Base-by-base conservation (phyloP, 495 filamentous ascomycete genomes). In the Oidiodendron maius region DNA sequence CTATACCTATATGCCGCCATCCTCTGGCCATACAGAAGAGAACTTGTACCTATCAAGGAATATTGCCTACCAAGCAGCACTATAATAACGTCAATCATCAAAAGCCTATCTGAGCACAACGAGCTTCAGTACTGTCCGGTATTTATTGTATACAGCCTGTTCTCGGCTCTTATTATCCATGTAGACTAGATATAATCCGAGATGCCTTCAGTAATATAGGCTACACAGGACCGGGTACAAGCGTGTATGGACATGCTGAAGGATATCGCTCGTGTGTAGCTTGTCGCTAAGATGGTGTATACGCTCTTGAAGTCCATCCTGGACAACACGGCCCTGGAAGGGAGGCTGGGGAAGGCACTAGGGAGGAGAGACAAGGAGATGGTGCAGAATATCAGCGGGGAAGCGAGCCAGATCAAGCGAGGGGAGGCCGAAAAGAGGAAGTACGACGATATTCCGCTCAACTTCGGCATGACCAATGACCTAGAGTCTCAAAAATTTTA, bases 131-230 rank as follows among this genome's bases (percentile, higher is more conserved):
- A 84, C 55, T 93, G 91, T 25, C 93, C 93, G 3, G 93, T 94
- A 0, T 98, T 96, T 60, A 86, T 96, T 62, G 91, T 98, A 8
- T 98, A 98, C 67, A 93, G 87, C 59, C 70, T 98, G 48, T 98
- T 98, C 72, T 96, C 93, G 1, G 93, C 93, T 3, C 74, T 97
- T 39, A 98, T 98, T 63, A 98, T 98, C 94, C 93, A 97, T 61
- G 93, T 98, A 6, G 96, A 98, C 64, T 94, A 97, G 70, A 96
- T 95, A 84, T 82, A 90, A 32, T 96, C 91, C 1, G 88, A 87
- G 0, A 82, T 91, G 23, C 86, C 87, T 11, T 80, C 84, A 0
- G 82, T 97, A 21, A 86, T 96, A 32, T 76, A 84, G 22, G 86
- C 89, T 5, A 96, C 93, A 5, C 89, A 96, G 60, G 82, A 88